Conservation (phyloP, 2,329 filamentous ascomycete genomes). For the Lizonia empirigonia region DNA sequence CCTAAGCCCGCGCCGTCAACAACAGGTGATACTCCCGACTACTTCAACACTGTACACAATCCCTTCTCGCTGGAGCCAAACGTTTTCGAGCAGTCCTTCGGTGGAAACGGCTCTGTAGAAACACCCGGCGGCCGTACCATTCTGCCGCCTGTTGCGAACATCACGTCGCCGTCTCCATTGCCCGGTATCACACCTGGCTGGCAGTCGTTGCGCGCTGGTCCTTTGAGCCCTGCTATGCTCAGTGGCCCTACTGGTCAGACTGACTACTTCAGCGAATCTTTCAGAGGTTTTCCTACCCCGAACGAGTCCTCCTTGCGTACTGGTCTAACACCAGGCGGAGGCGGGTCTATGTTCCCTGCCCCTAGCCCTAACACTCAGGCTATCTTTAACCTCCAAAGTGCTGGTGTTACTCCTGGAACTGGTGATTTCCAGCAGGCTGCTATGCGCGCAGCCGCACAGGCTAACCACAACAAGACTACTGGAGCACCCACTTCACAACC, state of each 20-base stretch:
- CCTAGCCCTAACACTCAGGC: slow-evolving; percentile 86
- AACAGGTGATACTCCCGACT: slow-evolving; percentile 54
- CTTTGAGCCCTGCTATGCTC: slow-evolving; percentile 95
- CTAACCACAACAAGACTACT: slow-evolving; percentile 51
- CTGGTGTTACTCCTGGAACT: slow-evolving; percentile 85
- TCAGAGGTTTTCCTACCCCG: slow-evolving; percentile 87
- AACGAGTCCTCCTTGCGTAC: slow-evolving; percentile 95
- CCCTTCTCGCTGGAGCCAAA: slow-evolving; percentile 83
- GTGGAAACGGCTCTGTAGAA: slow-evolving; percentile 58
- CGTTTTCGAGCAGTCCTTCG: slow-evolving; percentile 94
- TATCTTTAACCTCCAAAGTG: slow-evolving; percentile 78
- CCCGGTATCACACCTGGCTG: slow-evolving; percentile 79
- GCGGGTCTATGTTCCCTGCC: slow-evolving; percentile 95
- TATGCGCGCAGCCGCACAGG: slow-evolving; percentile 71
- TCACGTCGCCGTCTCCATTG: slow-evolving; percentile 85
- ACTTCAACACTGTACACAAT: slow-evolving; percentile 57
- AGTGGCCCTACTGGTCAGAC: slow-evolving; percentile 73
- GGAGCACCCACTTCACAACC: slow-evolving; percentile 53
- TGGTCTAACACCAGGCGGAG: slow-evolving; percentile 90
- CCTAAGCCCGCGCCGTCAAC: slow-evolving; percentile 53
- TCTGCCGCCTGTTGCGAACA: slow-evolving; percentile 84
- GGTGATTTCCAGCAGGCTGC: slow-evolving; percentile 95
- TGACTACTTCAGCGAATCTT: slow-evolving; percentile 87
- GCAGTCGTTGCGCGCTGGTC: slow-evolving; percentile 89
- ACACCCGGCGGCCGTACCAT: slow-evolving; percentile 77